Evolutionary conservation across 1,139 yeast genomes (phyloP).

Genomic region (Debaryomyces udenii): DNA sequence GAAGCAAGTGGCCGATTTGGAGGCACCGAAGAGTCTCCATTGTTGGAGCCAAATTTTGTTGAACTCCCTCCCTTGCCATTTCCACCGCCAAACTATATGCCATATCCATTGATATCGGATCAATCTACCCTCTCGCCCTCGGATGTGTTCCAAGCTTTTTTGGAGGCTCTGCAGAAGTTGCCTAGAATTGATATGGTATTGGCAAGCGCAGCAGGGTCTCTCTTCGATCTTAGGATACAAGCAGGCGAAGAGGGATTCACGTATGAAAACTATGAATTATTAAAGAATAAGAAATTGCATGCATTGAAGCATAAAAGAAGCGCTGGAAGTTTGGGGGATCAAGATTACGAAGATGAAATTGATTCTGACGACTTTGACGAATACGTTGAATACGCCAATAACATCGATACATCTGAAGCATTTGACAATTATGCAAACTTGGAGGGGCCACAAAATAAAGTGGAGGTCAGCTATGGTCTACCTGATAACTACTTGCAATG

Average conservation of each 20-base stretch:
- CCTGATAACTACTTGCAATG: constrained; percentile 12
- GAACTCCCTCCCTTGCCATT: constrained; percentile 51
- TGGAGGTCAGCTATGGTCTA: constrained; percentile 4
- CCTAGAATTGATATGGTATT: constrained; percentile 52
- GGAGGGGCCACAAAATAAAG: constrained; percentile 1
- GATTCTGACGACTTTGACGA: constrained; percentile 12
- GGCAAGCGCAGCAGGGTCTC: constrained; percentile 53
- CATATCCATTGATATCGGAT: constrained; percentile 47
- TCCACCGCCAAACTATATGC: constrained; percentile 53
- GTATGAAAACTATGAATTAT: constrained; percentile 18
- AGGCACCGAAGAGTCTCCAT: neutral
- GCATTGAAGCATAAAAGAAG: neutral
- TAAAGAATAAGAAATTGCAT: constrained; percentile 10
- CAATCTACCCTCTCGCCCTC: constrained; percentile 38
- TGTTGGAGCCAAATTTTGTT: constrained; percentile 17
- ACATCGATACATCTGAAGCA: constrained; percentile 17
- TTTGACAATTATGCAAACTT: constrained; percentile 14
- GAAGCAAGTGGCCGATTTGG: neutral
- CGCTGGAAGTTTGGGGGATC: neutral
- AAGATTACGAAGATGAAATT: constrained; percentile 11
- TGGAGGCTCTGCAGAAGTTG: constrained; percentile 41
- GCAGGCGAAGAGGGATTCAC: constrained; percentile 40
- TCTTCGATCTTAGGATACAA: constrained; percentile 39
- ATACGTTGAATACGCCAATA: constrained; percentile 17
- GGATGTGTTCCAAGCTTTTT: constrained; percentile 40